Evolutionary conservation across 345 rosid genomes (phyloP).

Genomic region (Heritiera littoralis): DNA sequence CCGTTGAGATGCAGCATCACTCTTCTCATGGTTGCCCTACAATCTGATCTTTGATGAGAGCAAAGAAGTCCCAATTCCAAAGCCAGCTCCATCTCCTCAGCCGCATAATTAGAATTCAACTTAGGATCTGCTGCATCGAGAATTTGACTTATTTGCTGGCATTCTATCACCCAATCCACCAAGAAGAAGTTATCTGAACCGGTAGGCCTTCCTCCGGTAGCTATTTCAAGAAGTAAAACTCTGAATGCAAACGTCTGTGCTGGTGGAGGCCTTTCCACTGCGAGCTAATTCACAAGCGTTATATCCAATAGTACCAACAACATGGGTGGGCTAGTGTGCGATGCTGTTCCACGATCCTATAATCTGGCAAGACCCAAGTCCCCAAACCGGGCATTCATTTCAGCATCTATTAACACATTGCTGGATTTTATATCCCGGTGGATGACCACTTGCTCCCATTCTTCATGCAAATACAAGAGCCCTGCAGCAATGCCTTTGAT

Average conservation of each 20-base stretch:
- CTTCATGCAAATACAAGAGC: constrained; percentile 60
- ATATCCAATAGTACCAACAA: constrained; percentile 74
- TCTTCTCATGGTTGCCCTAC: not conserved
- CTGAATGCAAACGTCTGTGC: constrained; percentile 70
- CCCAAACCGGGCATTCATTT: constrained; percentile 60
- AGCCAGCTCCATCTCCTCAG: constrained; percentile 2
- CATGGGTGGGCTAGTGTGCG: constrained; percentile 45
- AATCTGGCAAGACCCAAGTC: constrained; percentile 80
- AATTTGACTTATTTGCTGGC: not conserved
- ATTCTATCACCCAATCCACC: constrained; percentile 8
- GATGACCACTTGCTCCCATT: constrained; percentile 72
- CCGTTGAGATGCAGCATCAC: constrained; percentile 7
- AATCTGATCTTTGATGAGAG: not conserved
- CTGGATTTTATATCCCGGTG: constrained; percentile 80
- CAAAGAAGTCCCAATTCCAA: constrained; percentile 7
- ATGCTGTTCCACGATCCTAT: constrained; percentile 53
- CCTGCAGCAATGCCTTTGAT: constrained; percentile 63
- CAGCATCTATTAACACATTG: constrained; percentile 67
- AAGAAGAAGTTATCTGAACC: not conserved
- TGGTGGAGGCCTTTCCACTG: constrained; percentile 57
- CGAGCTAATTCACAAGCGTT: constrained; percentile 74
- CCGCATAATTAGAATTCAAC: not conserved
- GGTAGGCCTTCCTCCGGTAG: constrained; percentile 53
- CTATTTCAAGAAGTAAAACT: constrained; percentile 63
- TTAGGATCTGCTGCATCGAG: constrained; percentile 6